Evolutionary conservation across 192 early-diverging fungal genomes (phyloP).

Genomic region (Podila verticillata): DNA sequence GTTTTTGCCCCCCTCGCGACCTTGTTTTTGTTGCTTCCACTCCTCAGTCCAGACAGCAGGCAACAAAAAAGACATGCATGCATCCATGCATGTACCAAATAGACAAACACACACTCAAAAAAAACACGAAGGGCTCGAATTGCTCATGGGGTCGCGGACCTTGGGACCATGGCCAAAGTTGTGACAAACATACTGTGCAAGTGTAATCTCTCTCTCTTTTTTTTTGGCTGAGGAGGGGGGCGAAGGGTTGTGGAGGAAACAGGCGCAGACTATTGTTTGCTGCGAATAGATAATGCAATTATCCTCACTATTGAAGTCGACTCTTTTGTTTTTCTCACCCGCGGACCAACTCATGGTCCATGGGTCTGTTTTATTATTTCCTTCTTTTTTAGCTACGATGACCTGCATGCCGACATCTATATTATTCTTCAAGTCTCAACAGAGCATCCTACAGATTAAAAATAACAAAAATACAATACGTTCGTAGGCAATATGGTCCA

Average conservation of each 20-base stretch:
- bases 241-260: no score
- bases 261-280: no score
- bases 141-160: background rate
- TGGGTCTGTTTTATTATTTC: background rate
- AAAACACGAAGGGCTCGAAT: background rate
- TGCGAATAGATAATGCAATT: background rate
- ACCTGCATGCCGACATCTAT: background rate
- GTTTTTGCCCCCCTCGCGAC: background rate
- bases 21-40: background rate
- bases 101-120: background rate
- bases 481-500: no score
- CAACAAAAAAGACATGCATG: background rate
- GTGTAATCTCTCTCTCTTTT: no score
- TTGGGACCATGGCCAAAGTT: background rate
- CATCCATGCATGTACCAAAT: background rate
- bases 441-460: no score
- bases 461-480: no score
- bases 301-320: no score
- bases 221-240: no score
- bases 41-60: background rate
- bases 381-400: no score
- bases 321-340: background rate
- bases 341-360: slow-evolving; percentile 1
- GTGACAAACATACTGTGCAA: no score
- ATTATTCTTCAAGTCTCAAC: background rate